Evolutionary conservation across 805 yeast species (phyloP).

Genomic region (Tetrapisispora pingtungensis): DNA sequence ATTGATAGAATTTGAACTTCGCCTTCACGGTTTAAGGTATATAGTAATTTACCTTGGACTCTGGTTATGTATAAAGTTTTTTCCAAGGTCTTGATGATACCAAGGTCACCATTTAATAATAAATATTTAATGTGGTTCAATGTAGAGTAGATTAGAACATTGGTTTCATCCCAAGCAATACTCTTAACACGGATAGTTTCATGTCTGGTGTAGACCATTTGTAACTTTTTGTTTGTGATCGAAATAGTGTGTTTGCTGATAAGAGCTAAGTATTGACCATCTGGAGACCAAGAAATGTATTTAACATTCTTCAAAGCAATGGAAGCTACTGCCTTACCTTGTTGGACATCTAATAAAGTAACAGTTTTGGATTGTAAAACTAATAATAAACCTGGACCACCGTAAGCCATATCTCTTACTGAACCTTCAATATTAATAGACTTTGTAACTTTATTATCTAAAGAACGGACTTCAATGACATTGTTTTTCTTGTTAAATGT

Average conservation of each 20-base stretch:
- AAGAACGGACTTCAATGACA: slow-evolving; percentile 72
- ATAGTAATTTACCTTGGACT: slow-evolving; percentile 61
- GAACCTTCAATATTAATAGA: slow-evolving; percentile 58
- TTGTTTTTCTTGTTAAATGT: slow-evolving; percentile 57
- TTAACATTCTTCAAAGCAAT: slow-evolving; percentile 68
- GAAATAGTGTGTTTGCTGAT: slow-evolving; percentile 88
- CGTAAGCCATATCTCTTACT: slow-evolving; percentile 62
- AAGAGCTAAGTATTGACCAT: slow-evolving; percentile 79
- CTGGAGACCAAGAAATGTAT: slow-evolving; percentile 81
- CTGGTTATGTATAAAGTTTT: slow-evolving; percentile 75
- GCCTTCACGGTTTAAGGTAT: slow-evolving; percentile 77
- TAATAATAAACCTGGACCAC: slow-evolving; percentile 76
- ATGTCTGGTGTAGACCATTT: slow-evolving; percentile 73
- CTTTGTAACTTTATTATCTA: slow-evolving; percentile 74
- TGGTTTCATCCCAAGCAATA: slow-evolving; percentile 95
- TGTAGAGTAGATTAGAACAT: slow-evolving; percentile 86
- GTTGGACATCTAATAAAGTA: slow-evolving; percentile 84
- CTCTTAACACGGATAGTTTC: slow-evolving; percentile 95
- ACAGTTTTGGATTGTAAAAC: slow-evolving; percentile 65
- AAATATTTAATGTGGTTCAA: slow-evolving; percentile 93
- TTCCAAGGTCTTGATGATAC: slow-evolving; percentile 86
- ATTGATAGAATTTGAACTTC: slow-evolving; percentile 67
- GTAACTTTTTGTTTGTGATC: slow-evolving; percentile 70
- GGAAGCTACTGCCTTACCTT: slow-evolving; percentile 66
- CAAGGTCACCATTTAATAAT: slow-evolving; percentile 86